Base-by-base conservation (phyloP, 2,329 filamentous ascomycete species). In the Curvularia spicifera region DNA sequence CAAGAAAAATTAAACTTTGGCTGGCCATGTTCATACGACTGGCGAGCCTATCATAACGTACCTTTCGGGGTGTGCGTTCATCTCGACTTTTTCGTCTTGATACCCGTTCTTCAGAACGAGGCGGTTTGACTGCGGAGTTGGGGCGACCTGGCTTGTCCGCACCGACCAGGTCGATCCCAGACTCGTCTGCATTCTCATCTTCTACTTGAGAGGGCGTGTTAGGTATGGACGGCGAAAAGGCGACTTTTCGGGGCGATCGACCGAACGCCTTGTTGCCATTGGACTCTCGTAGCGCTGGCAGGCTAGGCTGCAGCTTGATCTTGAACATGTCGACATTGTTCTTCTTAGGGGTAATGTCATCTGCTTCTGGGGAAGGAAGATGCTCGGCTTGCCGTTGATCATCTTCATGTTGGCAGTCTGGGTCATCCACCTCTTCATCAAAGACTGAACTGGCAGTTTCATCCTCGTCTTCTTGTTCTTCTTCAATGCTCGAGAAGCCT, bases 161-260 rank as follows among this genome's bases (percentile, higher is more conserved):
- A 35, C 53, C 64, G 18, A 74, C 69, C 12, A 69, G 47, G 45
- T 73, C 68, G 18, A 72, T 60, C 29, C 68, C 72, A 26, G 74
- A 70, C 50, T 62, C 61, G n/a, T 67, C 59, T 53, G 63, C 66
- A 55, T 78, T 77, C 63, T 78, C 72, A 22, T 73, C 68, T 22
- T 70, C 65, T 7, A 64, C 18, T 29, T 71, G 64, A 7, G 72
- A 70, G 20, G 72, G 75, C 51, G 72, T 76, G 40, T 71, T 74
- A 12, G 71, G 67, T 20, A 73, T 73, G 18, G 73, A 75, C 8
- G 72, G 67, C 24, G 74, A 71, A 60, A 78, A 78, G n/a, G 73
- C 71, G 33, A 76, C 74, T 53, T 78, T 78, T 2, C 76, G 71
- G n/a, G 76, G 75, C 12, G 77, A 78, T 57, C 69, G 71, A 29